Evolutionary conservation across 1,284 basidiomycete genomes (phyloP).

Genomic region (Cryptococcus hybrid): DNA sequence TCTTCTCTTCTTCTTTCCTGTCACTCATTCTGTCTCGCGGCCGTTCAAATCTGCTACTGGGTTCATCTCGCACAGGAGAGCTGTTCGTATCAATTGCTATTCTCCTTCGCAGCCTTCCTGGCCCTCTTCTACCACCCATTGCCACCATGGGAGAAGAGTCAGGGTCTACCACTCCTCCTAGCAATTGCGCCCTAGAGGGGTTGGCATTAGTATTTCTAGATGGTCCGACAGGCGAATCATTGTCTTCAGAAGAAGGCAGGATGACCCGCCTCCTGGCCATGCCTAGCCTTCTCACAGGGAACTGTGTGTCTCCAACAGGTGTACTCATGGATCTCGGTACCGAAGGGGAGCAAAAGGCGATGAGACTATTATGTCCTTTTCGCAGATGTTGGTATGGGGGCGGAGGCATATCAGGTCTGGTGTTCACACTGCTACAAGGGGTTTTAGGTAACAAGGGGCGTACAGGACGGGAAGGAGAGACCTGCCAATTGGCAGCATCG

Average conservation of each 20-base stretch:
- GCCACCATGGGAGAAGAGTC: conserved; percentile 13
- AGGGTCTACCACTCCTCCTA: neutral
- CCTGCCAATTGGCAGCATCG: neutral
- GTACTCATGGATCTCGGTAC: neutral
- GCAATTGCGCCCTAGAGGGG: neutral
- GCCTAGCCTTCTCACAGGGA: conserved; percentile 13
- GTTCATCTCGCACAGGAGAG: neutral
- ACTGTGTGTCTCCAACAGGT: conserved; percentile 6
- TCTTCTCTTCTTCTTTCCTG: conserved; percentile 2
- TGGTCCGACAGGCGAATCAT: conserved; percentile 3
- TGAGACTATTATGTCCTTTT: neutral
- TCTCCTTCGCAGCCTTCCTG: conserved; percentile 2
- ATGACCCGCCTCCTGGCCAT: conserved; percentile 6
- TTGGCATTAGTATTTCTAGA: neutral
- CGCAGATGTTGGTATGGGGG: conserved; percentile 8
- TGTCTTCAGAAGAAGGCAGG: conserved; percentile 4
- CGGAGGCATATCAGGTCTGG: conserved; percentile 8
- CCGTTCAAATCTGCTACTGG: too few relatives aligned
- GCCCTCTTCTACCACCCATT: neutral
- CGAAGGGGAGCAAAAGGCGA: conserved; percentile 1
- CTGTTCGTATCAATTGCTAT: neutral
- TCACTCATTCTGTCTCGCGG: neutral
- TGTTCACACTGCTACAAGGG: neutral
- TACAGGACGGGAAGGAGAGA: neutral
- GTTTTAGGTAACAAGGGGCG: neutral